Evolutionary conservation across 176 grass and related monocot species (phyloP), one percentile per base, ranked within the genome.

Genomic region (Themeda triandra): DNA sequence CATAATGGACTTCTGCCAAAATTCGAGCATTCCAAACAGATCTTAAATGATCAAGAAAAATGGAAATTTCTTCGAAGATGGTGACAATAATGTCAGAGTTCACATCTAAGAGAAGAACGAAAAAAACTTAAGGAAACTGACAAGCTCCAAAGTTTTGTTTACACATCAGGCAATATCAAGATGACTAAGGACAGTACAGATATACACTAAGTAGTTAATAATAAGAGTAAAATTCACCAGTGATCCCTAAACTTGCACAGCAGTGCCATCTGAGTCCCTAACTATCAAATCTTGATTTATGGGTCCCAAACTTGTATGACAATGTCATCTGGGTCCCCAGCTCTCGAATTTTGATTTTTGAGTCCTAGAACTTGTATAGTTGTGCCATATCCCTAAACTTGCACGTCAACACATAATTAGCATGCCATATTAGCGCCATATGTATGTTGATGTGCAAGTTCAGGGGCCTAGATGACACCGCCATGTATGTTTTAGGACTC

Each of bases 151-250:
- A 2, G 5, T 72, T 40, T 51, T 48, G 2, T 45, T 46, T 12
- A 75, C 31, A 46, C 0, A 21, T 39, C 6, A 30, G 3, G 37
- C 4, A 23, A 24, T 60, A 63, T 17, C 13, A 19, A 9, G 4
- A 23, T n/a, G 11, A 65, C 56, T 40, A 66, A 82, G 5, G 6
- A 19, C 23, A 46, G 23, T 58, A 58, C 23, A 66, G n/a, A 63
- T 48, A 86, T 11, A 63, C 2, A 69, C 13, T 19, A 69, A 12
- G 19, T 29, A 79, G 29, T 74, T 86, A 54, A 84, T 82, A 85
- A 82, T 53, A 23, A 23, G 6, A 49, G 14, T 49, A 49, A 48
- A 17, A 49, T 53, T 21, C 17, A 19, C 49, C 49, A 54, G 19
- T 54, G 49, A 17, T 8, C 49, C 18, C 17, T 53, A 54, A 54